A percentile compares a stretch with the other conserved stretches of the same genome.
These are phyloP conservation scores for Metschnikowia rubicola DNA, from an alignment of 805 yeast genomes.

Conservation along the genomic window DNA sequence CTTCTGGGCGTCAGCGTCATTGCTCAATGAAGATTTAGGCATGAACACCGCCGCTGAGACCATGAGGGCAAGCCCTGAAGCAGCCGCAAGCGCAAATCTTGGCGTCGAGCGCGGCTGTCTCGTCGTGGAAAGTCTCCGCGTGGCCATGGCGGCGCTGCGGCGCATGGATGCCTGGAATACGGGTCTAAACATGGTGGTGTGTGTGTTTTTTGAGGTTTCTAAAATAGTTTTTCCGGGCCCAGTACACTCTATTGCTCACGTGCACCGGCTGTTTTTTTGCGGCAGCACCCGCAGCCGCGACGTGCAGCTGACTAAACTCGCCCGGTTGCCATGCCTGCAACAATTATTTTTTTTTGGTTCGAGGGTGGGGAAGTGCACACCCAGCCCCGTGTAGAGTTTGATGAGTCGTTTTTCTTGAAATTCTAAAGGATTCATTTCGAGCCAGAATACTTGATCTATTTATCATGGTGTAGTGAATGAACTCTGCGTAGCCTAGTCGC, in stretches of 20 bases:
- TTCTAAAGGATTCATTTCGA: no score
- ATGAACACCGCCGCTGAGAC: slow-evolving; percentile 8
- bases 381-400: no score
- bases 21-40: slow-evolving; percentile 9
- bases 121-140: slow-evolving; percentile 13
- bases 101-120: slow-evolving; percentile 4
- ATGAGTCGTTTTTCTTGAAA: no score
- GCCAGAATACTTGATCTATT: no score
- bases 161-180: slow-evolving; percentile 13
- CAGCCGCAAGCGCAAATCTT: slow-evolving; percentile 1
- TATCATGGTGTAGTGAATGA: no score
- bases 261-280: background rate
- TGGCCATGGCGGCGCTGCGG: slow-evolving; percentile 2
- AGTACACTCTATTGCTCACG: background rate
- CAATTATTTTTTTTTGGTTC: no score
- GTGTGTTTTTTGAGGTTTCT: background rate
- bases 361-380: no score
- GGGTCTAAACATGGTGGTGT: slow-evolving; percentile 15
- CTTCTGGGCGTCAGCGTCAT: slow-evolving; percentile 15
- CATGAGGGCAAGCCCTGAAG: slow-evolving; percentile 10
- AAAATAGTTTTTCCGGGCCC: background rate
- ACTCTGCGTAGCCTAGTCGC: no score
- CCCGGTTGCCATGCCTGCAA: background rate
- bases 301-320: slow-evolving; percentile 1
- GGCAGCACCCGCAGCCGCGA: background rate